Evolutionary conservation across 2,329 filamentous ascomycete species (phyloP).

Genomic region (Microdochium bolleyi): DNA sequence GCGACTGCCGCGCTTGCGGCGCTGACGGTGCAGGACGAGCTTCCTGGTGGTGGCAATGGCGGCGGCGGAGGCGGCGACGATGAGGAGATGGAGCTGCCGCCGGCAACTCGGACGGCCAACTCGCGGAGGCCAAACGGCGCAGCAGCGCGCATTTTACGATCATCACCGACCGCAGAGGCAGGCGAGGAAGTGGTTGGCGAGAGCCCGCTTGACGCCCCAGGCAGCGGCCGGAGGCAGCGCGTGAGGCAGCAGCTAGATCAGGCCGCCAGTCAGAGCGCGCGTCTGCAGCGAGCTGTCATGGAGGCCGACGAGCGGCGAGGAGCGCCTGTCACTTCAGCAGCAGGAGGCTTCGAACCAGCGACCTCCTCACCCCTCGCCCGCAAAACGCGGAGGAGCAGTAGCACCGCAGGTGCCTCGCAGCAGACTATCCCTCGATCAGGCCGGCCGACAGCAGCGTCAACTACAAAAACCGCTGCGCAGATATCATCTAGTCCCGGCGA

Average conservation of each 20-base stretch:
- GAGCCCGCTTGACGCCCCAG: conserved; percentile 46
- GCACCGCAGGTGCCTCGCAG: conserved; percentile 1
- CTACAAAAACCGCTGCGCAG: not conserved
- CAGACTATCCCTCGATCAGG: not conserved
- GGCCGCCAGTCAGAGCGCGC: conserved; percentile 28
- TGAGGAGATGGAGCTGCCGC: not conserved
- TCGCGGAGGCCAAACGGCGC: not conserved
- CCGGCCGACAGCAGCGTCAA: not conserved
- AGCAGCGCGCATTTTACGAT: conserved; percentile 1
- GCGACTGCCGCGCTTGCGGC: not conserved
- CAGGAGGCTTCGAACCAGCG: conserved; percentile 18
- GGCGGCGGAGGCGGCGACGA: not conserved
- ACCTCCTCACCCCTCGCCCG: conserved; percentile 34
- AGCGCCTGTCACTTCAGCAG: conserved; percentile 5
- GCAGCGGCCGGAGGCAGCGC: conserved; percentile 41
- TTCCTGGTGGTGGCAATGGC: not conserved
- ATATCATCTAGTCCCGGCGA: conserved; percentile 9
- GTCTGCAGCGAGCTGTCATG: conserved; percentile 32
- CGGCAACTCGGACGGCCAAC: not conserved
- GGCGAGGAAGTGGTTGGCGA: conserved; percentile 39
- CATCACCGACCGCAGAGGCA: conserved; percentile 1
- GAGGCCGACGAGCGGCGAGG: conserved; percentile 12
- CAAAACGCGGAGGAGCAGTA: conserved; percentile 25
- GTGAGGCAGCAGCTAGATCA: conserved; percentile 21
- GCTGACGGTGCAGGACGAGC: not conserved